Base-by-base conservation (phyloP, 768 basidiomycete species). In the Russula emetica region DNA sequence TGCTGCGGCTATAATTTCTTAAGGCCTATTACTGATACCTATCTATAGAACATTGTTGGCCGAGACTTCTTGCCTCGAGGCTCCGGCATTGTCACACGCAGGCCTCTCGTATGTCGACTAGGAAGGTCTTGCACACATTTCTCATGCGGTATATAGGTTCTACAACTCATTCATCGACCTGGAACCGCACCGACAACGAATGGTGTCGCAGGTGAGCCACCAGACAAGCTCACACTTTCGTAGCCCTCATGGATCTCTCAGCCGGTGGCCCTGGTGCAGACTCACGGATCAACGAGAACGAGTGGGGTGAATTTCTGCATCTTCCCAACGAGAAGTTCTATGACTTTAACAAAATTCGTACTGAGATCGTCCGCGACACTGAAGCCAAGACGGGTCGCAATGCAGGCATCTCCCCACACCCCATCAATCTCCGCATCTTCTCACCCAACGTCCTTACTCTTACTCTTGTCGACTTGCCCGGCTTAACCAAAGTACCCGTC, bases 291-390 rank as follows among this genome's bases (percentile, higher is more conserved):
- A 98, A 98, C 74, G 80, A 86, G 60, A 86, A 97, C 70, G 97
- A 98, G 76, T 99, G 97, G 97, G 97, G 96, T 70, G 97, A 99
- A 76, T 99, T 99, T 82, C 80, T 98, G 34, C 94, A 94, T 71
- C 83, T 98, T 44, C 97, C 96, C 0, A 90, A 91, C 64, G 91
- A 98, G 79, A 99, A 98, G 77, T 95, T 98, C 77, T 92, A 88
- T 74, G 96, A 99, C 78, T 99, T 99, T 78, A 82, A 86, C 76
- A 95, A 97, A 81, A 97, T 98, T 73, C 82, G 96, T 62, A 92
- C 89, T 45, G 97, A 99, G 76, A 99, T 99, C 68, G 83, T 98
- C 34, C 86, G 87, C 67, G 97, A 99, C 75, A 99, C 97, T 1
- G 97, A 98, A 73, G 91, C 92, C 63, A 98, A 98, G 83, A 99